Evolutionary conservation across 257 asterid species (phyloP), one percentile per base, ranked within the genome.

Genomic region (Plantago elongata): DNA sequence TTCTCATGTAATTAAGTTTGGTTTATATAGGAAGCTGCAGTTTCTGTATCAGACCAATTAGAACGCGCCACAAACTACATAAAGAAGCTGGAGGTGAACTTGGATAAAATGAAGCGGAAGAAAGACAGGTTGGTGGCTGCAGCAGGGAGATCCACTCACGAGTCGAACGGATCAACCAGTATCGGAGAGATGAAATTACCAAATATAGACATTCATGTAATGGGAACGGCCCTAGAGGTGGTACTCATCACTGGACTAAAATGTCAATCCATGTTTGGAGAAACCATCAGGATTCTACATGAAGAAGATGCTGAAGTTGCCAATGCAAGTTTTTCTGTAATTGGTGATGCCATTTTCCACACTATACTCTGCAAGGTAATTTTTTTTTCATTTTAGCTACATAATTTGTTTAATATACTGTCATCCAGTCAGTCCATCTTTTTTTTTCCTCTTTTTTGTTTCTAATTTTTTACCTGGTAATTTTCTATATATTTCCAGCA

Each of bases 241-340:
- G 68, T 69, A 57, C 44, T 89, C 58, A 14, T 80, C 5, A 86
- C 94, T 16, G 80, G 81, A 0, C 67, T 47, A 2, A 73, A 79
- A 46, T 38, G 69, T 63, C 86, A 79, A n/a, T 77, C 67, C 77
- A 71, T 82, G 71, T 82, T 89, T 63, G 69, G 46, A 22, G 83
- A 77, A 54, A 59, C 65, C 37, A 69, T 89, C 17, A 69, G 81
- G 9, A 44, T 82, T 62, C 71, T 84, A 67, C 87, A 81, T 52
- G 88, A 86, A 69, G 85, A 86, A 73, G 90, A 84, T 11, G 83
- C 75, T 0, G 80, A 89, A 30, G 80, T 89, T 27, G 49, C 78
- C 5, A 65, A 9, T 51, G 91, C 94, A 5, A 81, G 54, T 47
- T 86, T 74, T 49, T 71, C 79, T 51, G 59, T 51, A 0, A 43